Conservation (phyloP, 177 flowering plant species). For the Telopea speciosissima region DNA sequence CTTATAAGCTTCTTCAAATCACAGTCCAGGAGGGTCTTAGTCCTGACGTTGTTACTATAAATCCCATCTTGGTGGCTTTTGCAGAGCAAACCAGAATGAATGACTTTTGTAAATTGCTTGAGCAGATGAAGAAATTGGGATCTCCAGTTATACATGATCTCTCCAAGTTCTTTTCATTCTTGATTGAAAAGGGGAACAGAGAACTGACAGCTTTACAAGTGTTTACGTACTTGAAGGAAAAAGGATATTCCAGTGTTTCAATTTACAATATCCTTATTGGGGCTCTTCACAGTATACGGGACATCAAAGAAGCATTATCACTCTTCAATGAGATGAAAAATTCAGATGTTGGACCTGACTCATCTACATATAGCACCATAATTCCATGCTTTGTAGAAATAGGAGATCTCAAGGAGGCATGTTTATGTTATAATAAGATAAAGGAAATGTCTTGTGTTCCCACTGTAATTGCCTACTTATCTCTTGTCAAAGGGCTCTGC, state of each 20-base stretch:
- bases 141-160: conserved; percentile 45
- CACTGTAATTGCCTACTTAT: conserved; percentile 56
- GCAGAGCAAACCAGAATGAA: conserved; percentile 52
- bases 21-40: conserved; percentile 59
- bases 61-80: conserved; percentile 59
- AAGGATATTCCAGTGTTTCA: conserved; percentile 47
- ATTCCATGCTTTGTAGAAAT: conserved; percentile 57
- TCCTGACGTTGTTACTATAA: conserved; percentile 61
- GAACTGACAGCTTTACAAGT: conserved; percentile 42
- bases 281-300: conserved; percentile 48
- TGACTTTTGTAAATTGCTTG: conserved; percentile 50
- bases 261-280: conserved; percentile 66
- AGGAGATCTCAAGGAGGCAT: conserved; percentile 59
- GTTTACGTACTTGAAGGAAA: conserved; percentile 49
- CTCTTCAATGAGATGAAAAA: conserved; percentile 56
- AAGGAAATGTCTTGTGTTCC: conserved; percentile 51
- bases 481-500: conserved; percentile 77
- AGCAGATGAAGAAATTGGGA: conserved; percentile 53
- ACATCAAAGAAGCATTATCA: conserved; percentile 45
- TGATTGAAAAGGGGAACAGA: conserved; percentile 41
- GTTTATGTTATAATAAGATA: conserved; percentile 55
- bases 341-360: conserved; percentile 43
- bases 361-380: conserved; percentile 49
- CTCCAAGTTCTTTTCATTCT: conserved; percentile 45
- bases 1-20: conserved; percentile 58